A percentile compares a stretch with the other conserved stretches of the same genome.
Evolutionary conservation across 352 stramenopile genomes (phyloP).

Genomic region (Blastocystis hominis): DNA sequence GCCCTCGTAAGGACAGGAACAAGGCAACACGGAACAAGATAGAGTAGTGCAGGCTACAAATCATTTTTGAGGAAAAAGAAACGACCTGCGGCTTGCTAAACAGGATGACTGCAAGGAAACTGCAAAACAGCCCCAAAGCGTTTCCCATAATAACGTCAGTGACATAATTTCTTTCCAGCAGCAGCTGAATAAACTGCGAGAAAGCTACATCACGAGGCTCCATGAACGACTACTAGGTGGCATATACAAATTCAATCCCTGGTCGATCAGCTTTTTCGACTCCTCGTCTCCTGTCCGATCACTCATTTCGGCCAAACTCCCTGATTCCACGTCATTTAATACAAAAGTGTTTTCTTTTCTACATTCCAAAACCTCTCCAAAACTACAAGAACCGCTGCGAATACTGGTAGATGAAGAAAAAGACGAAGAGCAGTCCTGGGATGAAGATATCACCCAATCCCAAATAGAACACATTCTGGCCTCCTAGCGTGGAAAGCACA

Average conservation of each 20-base stretch:
- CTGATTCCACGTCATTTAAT: neutral
- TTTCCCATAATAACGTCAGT: neutral
- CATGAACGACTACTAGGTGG: neutral
- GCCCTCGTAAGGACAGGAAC: neutral
- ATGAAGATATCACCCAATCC: neutral
- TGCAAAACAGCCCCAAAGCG: neutral
- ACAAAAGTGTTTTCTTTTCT: neutral
- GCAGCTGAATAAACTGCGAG: neutral
- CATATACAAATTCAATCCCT: neutral
- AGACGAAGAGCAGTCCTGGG: neutral
- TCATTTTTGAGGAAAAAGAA: too few species aligned
- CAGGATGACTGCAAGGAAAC: neutral
- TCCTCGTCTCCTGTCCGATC: neutral
- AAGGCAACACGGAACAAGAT: constrained; percentile 19
- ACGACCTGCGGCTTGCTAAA: neutral
- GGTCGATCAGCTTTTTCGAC: neutral
- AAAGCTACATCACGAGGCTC: neutral
- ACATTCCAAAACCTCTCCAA: neutral
- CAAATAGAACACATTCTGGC: neutral
- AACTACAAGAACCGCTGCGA: neutral
- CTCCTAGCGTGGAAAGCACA: neutral
- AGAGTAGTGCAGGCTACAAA: neutral
- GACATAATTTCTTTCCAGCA: neutral
- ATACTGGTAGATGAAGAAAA: neutral
- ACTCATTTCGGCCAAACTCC: neutral